Evolutionary conservation across 345 rosid genomes (phyloP).

Genomic region (Cardamine occulta): DNA sequence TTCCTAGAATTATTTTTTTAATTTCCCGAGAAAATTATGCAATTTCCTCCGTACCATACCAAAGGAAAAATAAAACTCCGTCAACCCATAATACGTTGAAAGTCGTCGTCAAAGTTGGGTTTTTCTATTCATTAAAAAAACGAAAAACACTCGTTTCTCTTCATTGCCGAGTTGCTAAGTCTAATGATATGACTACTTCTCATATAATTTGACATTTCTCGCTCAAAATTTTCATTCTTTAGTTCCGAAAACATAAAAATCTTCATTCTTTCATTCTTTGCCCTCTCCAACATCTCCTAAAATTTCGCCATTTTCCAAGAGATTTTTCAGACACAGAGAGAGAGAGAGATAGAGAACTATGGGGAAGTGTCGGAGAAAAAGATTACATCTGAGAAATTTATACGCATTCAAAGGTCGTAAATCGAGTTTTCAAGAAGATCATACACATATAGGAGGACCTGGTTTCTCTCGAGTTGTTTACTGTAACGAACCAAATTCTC

Average conservation of each 20-base stretch:
- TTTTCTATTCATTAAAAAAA: background rate
- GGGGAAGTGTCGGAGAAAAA: conserved; percentile 57
- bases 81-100: conserved; percentile 27
- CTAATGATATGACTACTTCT: conserved; percentile 17
- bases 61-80: background rate
- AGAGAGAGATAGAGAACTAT: conserved; percentile 26
- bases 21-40: background rate
- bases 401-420: conserved; percentile 70
- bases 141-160: conserved; percentile 32
- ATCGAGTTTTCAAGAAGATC: conserved; percentile 68
- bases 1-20: no score
- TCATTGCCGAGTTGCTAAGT: conserved; percentile 2
- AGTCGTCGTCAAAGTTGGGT: conserved; percentile 46
- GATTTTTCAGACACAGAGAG: conserved; percentile 26
- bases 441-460: conserved; percentile 87
- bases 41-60: background rate
- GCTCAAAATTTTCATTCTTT: background rate
- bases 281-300: background rate
- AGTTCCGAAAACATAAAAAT: background rate
- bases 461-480: conserved; percentile 85
- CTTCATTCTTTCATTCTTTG: conserved; percentile 22
- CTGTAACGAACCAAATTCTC: conserved; percentile 76
- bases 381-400: conserved; percentile 64
- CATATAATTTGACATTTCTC: background rate
- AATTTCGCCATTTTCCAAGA: background rate